Conservation (phyloP, 345 rosid genomes). For the Combretum micranthum region DNA sequence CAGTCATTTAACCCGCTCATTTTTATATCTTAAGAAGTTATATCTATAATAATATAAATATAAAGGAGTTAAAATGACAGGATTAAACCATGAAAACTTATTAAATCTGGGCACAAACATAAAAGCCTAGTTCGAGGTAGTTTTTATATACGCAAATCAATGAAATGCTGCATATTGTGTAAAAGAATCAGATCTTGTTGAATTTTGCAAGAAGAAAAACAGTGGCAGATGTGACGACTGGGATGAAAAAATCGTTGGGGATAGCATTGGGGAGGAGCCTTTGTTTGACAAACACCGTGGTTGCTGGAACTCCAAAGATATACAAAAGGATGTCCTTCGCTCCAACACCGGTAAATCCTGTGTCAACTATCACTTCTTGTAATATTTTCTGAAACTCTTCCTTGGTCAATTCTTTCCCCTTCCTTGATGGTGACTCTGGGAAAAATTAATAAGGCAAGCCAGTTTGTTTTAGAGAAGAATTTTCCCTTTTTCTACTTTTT, state of each 20-base stretch:
- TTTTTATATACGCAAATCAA: too few species aligned
- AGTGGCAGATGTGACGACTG: constrained; percentile 65
- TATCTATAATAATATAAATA: too few species aligned
- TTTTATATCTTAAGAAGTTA: too few species aligned
- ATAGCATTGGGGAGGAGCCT: constrained; percentile 35
- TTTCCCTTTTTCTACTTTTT: neutral
- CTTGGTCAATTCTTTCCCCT: constrained; percentile 24
- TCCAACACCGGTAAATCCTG: constrained; percentile 66
- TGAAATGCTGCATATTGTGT: constrained; percentile 59
- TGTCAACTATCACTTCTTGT: constrained; percentile 37
- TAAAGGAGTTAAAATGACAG: too few species aligned
- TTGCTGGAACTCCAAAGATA: constrained; percentile 56
- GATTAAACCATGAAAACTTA: too few species aligned
- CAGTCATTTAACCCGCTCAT: too few species aligned
- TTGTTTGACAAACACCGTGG: constrained; percentile 52
- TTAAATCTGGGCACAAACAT: too few species aligned
- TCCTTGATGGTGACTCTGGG: constrained; percentile 30
- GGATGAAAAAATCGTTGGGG: constrained; percentile 62
- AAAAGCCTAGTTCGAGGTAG: too few species aligned
- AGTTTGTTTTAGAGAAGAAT: neutral
- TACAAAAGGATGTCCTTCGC: constrained; percentile 54
- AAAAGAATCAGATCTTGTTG: constrained; percentile 59
- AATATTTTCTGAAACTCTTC: constrained; percentile 64
- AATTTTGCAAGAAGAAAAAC: constrained; percentile 71
- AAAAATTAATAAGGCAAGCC: too few species aligned